Conservation (phyloP, 2,329 filamentous ascomycete species). For the Cadophora gregata region DNA sequence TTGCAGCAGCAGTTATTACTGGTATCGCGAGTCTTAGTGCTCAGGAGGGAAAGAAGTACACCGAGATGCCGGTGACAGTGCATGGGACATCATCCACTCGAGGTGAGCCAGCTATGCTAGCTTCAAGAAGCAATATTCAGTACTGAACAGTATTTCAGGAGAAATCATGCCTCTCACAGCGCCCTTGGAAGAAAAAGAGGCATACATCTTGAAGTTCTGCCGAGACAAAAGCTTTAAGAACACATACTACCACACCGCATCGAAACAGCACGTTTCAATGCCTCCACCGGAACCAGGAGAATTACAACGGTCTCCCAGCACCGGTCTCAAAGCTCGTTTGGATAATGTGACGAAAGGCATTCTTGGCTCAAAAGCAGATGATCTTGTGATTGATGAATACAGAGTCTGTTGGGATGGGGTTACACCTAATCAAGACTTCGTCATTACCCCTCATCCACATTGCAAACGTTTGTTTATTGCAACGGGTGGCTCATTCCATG, state of each 20-base stretch:
- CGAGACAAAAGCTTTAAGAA: constrained; percentile 65
- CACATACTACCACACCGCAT: constrained; percentile 51
- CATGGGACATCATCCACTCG: constrained; percentile 11
- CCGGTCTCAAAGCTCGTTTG: constrained; percentile 51
- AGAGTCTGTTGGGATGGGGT: constrained; percentile 62
- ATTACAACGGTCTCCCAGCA: constrained; percentile 48
- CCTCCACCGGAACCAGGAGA: constrained; percentile 53
- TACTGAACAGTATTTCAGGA: not conserved
- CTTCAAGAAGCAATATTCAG: not conserved
- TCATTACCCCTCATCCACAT: constrained; percentile 62
- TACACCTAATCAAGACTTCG: constrained; percentile 66
- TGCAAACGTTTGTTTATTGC: constrained; percentile 63
- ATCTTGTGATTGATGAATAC: constrained; percentile 50
- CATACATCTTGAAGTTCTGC: constrained; percentile 61
- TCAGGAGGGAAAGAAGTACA: constrained; percentile 37
- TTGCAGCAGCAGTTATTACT: constrained; percentile 61
- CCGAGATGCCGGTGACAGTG: not conserved
- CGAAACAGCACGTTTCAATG: constrained; percentile 58
- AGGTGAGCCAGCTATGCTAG: constrained; percentile 40
- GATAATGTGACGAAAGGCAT: constrained; percentile 47
- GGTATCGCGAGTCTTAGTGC: constrained; percentile 48
- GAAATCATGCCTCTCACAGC: constrained; percentile 38
- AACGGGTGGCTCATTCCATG: constrained; percentile 67
- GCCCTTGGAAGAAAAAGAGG: constrained; percentile 51
- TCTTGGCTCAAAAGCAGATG: constrained; percentile 50